Conservation (phyloP, 1,284 basidiomycete species). For the Apiotrichum mycotoxinovorans region DNA sequence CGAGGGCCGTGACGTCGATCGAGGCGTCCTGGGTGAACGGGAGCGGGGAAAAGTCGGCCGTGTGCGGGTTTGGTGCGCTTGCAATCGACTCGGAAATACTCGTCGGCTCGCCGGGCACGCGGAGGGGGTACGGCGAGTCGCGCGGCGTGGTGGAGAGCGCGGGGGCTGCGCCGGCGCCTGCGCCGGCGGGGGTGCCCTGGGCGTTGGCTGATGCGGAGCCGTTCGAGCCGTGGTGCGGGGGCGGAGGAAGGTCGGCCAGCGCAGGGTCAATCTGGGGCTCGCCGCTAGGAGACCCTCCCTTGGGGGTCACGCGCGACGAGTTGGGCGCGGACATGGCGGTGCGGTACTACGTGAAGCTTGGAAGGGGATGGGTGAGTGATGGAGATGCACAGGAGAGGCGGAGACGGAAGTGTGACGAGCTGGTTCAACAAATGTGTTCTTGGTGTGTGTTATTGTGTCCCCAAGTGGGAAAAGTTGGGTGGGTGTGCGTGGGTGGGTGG, state of each 20-base stretch:
- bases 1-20: conserved; percentile 32
- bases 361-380: neutral
- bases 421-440: too few relatives aligned
- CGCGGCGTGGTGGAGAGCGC: neutral
- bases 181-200: too few relatives aligned
- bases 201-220: conserved; percentile 9
- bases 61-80: conserved; percentile 40
- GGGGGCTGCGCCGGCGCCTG: neutral
- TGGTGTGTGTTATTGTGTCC: too few relatives aligned
- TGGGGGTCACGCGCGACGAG: conserved; percentile 12
- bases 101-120: conserved; percentile 26
- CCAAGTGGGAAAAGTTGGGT: too few relatives aligned
- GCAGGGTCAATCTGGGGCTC: conserved; percentile 37
- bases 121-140: conserved; percentile 13
- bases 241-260: conserved; percentile 33
- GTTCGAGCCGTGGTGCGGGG: conserved; percentile 23
- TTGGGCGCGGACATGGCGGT: conserved; percentile 9
- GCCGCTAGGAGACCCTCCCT: conserved; percentile 7
- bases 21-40: conserved; percentile 32
- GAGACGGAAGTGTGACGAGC: too few relatives aligned
- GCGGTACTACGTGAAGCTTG: neutral
- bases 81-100: conserved; percentile 41
- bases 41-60: conserved; percentile 38
- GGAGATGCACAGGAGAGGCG: neutral
- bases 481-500: neutral